Percentiles rank a stretch among this genome's conserved stretches.
Conservation (phyloP, 1,284 basidiomycete species). For the Pascua guehoae region DNA sequence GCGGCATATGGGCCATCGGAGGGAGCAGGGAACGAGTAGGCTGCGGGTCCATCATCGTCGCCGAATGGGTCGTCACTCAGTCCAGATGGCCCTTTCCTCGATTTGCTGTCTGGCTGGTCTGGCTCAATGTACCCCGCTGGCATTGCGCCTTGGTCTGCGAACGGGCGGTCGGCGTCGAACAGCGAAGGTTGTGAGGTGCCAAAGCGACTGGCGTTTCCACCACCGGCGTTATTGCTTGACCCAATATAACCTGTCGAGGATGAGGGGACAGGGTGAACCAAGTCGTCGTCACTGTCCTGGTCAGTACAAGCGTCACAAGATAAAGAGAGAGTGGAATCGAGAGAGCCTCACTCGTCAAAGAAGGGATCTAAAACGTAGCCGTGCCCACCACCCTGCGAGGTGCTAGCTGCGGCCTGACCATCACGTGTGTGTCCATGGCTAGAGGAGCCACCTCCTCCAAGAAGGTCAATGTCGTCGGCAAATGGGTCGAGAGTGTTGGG, state of each 20-base stretch:
- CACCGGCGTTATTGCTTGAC: slow-evolving; percentile 26
- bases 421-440: not conserved
- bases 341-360: slow-evolving; percentile 46
- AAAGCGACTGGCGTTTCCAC: slow-evolving; percentile 12
- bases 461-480: slow-evolving; percentile 24
- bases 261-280: slow-evolving; percentile 6
- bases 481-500: slow-evolving; percentile 31
- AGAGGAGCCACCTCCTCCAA: slow-evolving; percentile 5
- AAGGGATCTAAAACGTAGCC: slow-evolving; percentile 47
- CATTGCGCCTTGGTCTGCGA: slow-evolving; percentile 23
- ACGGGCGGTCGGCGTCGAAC: slow-evolving; percentile 30
- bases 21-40: slow-evolving; percentile 40
- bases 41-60: slow-evolving; percentile 40
- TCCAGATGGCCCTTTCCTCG: not conserved
- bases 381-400: slow-evolving; percentile 5
- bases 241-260: slow-evolving; percentile 28
- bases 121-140: slow-evolving; percentile 12
- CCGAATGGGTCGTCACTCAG: slow-evolving; percentile 31
- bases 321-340: not conserved
- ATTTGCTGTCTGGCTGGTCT: not conserved
- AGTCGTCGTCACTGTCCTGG: slow-evolving; percentile 42
- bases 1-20: slow-evolving; percentile 27
- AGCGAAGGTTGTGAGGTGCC: slow-evolving; percentile 29
- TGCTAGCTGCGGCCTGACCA: slow-evolving; percentile 2
- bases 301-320: not conserved